These are phyloP conservation scores for Chamaecrista fasciculata DNA, from an alignment of 306 rosid species.

Conservation along the genomic window DNA sequence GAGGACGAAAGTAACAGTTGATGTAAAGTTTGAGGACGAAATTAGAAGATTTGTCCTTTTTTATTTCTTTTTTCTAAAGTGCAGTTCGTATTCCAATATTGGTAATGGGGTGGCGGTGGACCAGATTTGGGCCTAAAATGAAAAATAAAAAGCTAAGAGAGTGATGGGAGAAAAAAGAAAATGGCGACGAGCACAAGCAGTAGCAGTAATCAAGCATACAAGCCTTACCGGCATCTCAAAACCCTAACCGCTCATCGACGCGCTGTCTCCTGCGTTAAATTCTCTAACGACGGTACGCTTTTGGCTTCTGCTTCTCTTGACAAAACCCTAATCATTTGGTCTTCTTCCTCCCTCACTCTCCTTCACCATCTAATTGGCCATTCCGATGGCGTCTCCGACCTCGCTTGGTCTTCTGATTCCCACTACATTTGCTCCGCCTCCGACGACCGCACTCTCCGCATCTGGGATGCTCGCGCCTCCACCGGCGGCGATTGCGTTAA, in stretches of 20 bases:
- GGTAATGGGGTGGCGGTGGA: too few relatives aligned
- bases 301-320: slow-evolving; percentile 84
- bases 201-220: slow-evolving; percentile 46
- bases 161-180: not conserved
- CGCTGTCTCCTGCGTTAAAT: slow-evolving; percentile 81
- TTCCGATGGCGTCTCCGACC: slow-evolving; percentile 76
- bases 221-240: slow-evolving; percentile 70
- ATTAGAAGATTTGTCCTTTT: too few relatives aligned
- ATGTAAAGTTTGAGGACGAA: too few relatives aligned
- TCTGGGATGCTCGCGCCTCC: slow-evolving; percentile 75
- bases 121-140: too few relatives aligned
- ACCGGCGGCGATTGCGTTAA: slow-evolving; percentile 66
- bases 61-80: too few relatives aligned
- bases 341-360: slow-evolving; percentile 50
- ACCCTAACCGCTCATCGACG: slow-evolving; percentile 61
- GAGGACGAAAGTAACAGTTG: too few relatives aligned
- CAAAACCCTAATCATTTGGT: slow-evolving; percentile 79
- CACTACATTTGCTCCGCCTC: slow-evolving; percentile 96
- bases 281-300: slow-evolving; percentile 77
- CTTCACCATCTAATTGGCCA: slow-evolving; percentile 75
- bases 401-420: slow-evolving; percentile 92
- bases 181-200: slow-evolving; percentile 54
- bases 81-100: too few relatives aligned
- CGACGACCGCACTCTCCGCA: slow-evolving; percentile 85
- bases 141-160: too few relatives aligned